phyloP scores from a whole-genome alignment of 495 filamentous ascomycete genomes.

The Aspergillus carlsbadensis region DNA sequence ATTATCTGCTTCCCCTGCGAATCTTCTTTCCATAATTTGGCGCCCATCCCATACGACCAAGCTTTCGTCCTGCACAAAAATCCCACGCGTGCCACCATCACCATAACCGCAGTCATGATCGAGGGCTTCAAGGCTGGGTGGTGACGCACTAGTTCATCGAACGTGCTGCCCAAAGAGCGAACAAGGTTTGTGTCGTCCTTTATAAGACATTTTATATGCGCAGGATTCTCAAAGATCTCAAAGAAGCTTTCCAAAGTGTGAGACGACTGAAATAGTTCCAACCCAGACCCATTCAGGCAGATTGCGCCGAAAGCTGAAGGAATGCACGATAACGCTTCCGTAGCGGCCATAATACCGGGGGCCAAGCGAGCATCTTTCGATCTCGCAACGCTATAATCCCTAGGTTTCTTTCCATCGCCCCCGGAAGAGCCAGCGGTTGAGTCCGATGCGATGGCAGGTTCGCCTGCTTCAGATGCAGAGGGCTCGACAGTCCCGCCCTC shows the following conservation, averaged over 20 bases:
- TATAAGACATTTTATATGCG: conserved; percentile 84
- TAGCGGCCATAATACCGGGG: conserved; percentile 74
- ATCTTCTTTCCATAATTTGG: conserved; percentile 71
- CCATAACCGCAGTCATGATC: conserved; percentile 75
- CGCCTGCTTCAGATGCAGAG: conserved; percentile 17
- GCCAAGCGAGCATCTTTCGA: conserved; percentile 51
- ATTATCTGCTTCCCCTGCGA: conserved; percentile 30
- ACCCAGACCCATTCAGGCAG: conserved; percentile 83
- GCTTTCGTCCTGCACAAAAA: conserved; percentile 68
- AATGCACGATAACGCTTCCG: conserved; percentile 81
- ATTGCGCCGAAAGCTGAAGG: conserved; percentile 90
- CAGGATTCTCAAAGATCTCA: conserved; percentile 89
- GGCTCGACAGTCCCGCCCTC: conserved; percentile 1
- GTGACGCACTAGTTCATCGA: conserved; percentile 93
- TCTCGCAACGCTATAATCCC: conserved; percentile 37
- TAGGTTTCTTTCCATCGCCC: conserved; percentile 22
- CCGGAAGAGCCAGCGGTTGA: conserved; percentile 16
- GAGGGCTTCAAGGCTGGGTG: conserved; percentile 78
- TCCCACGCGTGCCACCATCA: conserved; percentile 79
- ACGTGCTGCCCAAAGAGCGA: conserved; percentile 67
- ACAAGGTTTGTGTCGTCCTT: conserved; percentile 60
- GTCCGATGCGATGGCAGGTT: conserved; percentile 20
- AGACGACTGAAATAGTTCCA: conserved; percentile 85
- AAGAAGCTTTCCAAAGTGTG: conserved; percentile 81
- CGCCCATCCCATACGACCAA: conserved; percentile 65